Base-by-base conservation (phyloP, 2,329 filamentous ascomycete species). In the Trichoderma koningii region DNA sequence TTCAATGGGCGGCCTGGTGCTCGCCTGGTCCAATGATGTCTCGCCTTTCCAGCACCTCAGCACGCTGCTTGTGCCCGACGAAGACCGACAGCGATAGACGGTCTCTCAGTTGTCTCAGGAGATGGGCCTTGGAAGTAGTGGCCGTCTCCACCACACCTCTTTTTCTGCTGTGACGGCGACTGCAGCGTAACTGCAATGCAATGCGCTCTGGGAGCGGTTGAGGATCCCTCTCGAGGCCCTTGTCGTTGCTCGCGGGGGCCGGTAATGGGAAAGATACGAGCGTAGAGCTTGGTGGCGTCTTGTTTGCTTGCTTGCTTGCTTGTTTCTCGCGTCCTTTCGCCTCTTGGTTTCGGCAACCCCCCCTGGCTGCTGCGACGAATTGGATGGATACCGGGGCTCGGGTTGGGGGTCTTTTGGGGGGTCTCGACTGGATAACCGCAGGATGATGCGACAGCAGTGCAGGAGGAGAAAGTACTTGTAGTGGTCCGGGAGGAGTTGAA, bases 61-160 rank as follows among this genome's bases (percentile, higher is more conserved):
- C 30, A 60, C 57, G 34, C 48, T 38, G 34, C 34, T 44, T 45
- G 59, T 62, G 59, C 59, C 59, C 59, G 48, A 53, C 41, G 38
- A 53, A 53, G 28, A 45, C 41, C 48, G 60, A 51, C 38, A 38
- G 56, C 48, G 57, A 52, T 51, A 51, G 56, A 50, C 15, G 28
- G 48, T 30, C 41, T 53, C 41, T 53, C 50, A 55, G 50, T 34
- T 30, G 60, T 45, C 59, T 63, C 59, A 63, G 50, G 41, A 63
- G 59, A 59, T 56, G 21, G 21, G 38, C 38, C 38, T 28, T n/a
- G 53, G 19, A 60, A 34, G 56, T 34, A 34, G 48, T 34, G 59
- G 51, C 23, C 48, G 59, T 45, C 60, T 63, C 60, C 60, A 63
- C 60, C 60, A 63, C 60, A 63, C 60, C 60, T 63, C 47, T 50